phyloP scores from a whole-genome alignment of 176 grass and related monocot genomes.

The Cocos nucifera region DNA sequence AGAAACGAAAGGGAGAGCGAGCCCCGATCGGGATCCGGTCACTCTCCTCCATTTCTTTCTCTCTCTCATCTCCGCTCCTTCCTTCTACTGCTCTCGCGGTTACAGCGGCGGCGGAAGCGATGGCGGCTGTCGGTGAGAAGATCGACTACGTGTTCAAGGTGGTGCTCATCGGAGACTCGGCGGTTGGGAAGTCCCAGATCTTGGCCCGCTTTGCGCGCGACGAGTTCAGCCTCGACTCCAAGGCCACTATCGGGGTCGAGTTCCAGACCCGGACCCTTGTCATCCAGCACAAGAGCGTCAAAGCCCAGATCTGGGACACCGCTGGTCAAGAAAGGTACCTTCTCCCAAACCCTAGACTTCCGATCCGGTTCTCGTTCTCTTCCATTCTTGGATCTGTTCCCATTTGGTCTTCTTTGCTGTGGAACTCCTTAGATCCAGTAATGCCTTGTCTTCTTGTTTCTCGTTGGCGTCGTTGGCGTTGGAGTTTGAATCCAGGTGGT shows the following conservation, averaged over 20 bases:
- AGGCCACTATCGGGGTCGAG: slow-evolving; percentile 28
- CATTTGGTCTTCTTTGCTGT: too few species aligned
- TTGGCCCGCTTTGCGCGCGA: slow-evolving; percentile 29
- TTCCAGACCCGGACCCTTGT: slow-evolving; percentile 38
- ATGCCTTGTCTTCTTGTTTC: too few species aligned
- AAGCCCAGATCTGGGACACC: slow-evolving; percentile 29
- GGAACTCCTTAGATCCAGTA: too few species aligned
- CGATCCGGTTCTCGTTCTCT: too few species aligned
- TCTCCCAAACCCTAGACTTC: not conserved
- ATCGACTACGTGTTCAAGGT: slow-evolving; percentile 65
- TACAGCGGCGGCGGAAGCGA: not conserved
- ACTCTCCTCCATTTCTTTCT: not conserved
- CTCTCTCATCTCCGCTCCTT: not conserved
- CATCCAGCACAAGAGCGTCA: slow-evolving; percentile 39
- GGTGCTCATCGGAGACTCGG: slow-evolving; percentile 52
- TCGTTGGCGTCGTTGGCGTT: too few species aligned
- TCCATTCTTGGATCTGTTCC: not conserved
- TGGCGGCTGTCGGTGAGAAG: slow-evolving; percentile 14
- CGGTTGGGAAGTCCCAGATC: slow-evolving; percentile 58
- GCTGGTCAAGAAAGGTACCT: slow-evolving; percentile 23
- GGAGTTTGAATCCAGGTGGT: too few species aligned
- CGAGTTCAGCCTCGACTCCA: slow-evolving; percentile 24
- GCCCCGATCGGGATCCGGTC: too few species aligned
- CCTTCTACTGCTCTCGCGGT: not conserved
- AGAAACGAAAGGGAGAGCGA: too few species aligned